Evolutionary conservation across 2,329 filamentous ascomycete genomes (phyloP), one percentile per base, ranked within the genome.

Genomic region (Cordyceps militaris): DNA sequence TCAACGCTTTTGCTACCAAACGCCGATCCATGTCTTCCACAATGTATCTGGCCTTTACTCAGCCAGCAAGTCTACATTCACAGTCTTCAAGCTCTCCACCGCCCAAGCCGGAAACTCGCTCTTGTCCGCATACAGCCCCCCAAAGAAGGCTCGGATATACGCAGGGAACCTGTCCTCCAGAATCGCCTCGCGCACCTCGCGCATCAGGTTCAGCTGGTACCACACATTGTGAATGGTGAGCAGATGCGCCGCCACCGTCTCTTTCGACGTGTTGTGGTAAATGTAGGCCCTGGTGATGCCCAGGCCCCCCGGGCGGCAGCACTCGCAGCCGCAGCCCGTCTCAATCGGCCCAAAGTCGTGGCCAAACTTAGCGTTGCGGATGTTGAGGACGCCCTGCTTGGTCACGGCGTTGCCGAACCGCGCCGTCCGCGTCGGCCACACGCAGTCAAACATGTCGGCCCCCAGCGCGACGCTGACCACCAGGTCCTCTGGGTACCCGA

Each of bases 391-490:
- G 11, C 94, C 95, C 43, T 78, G 66, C 57, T 84, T 82, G 2
- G 93, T 97, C 59, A 99, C 83, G 38, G 93, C 94, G 68, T 97
- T 97, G 60, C 95, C 94, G 68, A 99, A 99, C 34, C 94, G 85
- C 69, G 94, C 94, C 36, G 94, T 99, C 56, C 94, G 81, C 4
- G 94, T 97, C 1, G 94, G 95, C 94, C 94, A 99, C 7, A 99
- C 94, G 69, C 95, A 99, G 74, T 99, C 94, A 70, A 99, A 99
- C 94, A 99, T 99, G 73, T 99, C 94, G 50, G 94, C 94, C 3
- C 94, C 94, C 0, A 99, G 80, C 1, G 94, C 94, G 4, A 97
- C 86, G 55, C 91, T 95, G 40, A 99, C 92, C 2, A 99, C 83
- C 57, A 99, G 78, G 68, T 99, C 94, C 74, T 97, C 94, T 1